phyloP scores from a whole-genome alignment of 2,329 filamentous ascomycete species.

The Clarireedia paspali region DNA sequence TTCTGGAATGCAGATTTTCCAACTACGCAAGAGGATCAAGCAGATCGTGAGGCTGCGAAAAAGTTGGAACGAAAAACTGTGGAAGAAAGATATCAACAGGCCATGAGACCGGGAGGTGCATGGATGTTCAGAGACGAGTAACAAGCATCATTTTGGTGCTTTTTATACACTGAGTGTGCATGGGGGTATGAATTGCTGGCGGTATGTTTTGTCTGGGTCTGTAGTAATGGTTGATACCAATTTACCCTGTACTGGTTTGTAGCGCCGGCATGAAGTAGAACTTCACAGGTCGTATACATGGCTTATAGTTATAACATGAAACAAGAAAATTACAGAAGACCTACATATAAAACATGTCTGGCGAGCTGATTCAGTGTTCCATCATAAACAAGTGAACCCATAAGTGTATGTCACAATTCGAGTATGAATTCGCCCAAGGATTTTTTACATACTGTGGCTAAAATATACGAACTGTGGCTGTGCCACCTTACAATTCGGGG shows the following conservation, averaged over 20 bases:
- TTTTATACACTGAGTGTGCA: not conserved
- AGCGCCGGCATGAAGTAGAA: not conserved
- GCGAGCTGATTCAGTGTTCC: no score
- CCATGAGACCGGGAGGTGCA: slow-evolving; percentile 65
- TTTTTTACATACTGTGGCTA: no score
- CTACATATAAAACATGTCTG: no score
- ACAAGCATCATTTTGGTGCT: not conserved
- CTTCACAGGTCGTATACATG: no score
- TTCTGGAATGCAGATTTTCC: slow-evolving; percentile 92
- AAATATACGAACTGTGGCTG: not conserved
- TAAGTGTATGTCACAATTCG: no score
- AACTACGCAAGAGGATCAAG: slow-evolving; percentile 69
- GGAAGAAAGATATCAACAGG: slow-evolving; percentile 70
- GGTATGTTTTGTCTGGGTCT: not conserved
- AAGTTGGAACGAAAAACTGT: slow-evolving; percentile 57
- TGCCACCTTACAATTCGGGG: not conserved
- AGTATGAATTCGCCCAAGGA: no score
- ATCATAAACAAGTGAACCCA: no score
- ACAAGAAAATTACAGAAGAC: no score
- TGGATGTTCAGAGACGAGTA: slow-evolving; percentile 78
- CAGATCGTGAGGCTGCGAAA: slow-evolving; percentile 58
- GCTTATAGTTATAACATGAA: no score
- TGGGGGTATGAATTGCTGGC: not conserved
- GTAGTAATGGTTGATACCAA: not conserved
- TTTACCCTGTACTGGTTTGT: not conserved